Percentiles rank a stretch among this genome's conserved stretches.
Conservation (phyloP, 768 basidiomycete species). For the Termitomyces eurrhizus region DNA sequence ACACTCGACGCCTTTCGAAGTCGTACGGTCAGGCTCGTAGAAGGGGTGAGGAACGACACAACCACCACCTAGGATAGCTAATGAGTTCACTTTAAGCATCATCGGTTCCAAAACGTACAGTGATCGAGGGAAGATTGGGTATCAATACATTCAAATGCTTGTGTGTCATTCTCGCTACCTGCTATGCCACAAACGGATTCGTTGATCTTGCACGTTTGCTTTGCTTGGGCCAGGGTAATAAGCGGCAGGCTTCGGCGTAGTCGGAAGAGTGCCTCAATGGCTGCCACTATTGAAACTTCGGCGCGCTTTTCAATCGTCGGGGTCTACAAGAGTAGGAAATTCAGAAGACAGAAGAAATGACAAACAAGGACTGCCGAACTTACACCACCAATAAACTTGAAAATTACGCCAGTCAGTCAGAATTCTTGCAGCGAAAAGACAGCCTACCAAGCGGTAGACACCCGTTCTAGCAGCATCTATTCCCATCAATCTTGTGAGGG, state of each 20-base stretch:
- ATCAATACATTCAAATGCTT: slow-evolving; percentile 18
- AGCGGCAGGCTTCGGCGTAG: slow-evolving; percentile 11
- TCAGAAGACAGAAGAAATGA: too few species aligned
- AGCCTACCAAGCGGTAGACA: background rate
- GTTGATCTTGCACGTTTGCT: slow-evolving; percentile 14
- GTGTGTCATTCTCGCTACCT: slow-evolving; percentile 8
- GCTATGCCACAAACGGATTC: slow-evolving; percentile 19
- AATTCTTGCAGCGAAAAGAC: background rate
- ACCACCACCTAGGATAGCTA: slow-evolving; percentile 16
- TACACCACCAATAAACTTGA: background rate
- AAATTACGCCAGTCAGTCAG: background rate
- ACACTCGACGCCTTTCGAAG: slow-evolving; percentile 23
- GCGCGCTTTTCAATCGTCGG: background rate
- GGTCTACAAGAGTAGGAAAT: background rate
- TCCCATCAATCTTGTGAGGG: background rate
- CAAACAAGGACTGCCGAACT: background rate
- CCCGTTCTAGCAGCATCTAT: background rate
- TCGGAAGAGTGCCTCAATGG: background rate
- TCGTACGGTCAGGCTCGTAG: slow-evolving; percentile 18
- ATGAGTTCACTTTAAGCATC: background rate
- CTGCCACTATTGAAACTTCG: background rate
- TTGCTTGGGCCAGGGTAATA: slow-evolving; percentile 15
- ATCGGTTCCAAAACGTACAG: background rate
- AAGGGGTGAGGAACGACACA: slow-evolving; percentile 17
- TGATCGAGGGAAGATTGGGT: slow-evolving; percentile 2